Percentiles rank a stretch among this genome's conserved stretches.
Evolutionary conservation across 2,329 filamentous ascomycete genomes (phyloP).

Genomic region (Scytalidium lignicola): DNA sequence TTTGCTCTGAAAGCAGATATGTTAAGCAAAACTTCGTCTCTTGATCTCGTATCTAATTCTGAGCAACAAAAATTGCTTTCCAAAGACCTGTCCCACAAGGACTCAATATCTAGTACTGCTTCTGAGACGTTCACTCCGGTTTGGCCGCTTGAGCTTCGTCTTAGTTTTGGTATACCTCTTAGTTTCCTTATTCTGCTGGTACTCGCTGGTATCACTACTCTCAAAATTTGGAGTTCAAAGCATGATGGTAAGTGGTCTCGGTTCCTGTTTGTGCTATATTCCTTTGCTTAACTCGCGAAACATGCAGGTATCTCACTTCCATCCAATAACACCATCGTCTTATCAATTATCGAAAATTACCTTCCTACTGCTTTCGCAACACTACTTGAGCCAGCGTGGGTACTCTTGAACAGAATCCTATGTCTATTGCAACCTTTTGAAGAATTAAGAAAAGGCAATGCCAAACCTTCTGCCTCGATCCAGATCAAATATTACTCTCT

Average conservation of each 20-base stretch:
- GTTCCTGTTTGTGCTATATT: neutral
- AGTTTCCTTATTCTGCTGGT: constrained; percentile 3
- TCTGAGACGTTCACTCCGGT: constrained; percentile 2
- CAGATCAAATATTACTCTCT: constrained; percentile 46
- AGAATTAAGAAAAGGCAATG: constrained; percentile 38
- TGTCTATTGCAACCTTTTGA: constrained; percentile 52
- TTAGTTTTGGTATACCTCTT: constrained; percentile 9
- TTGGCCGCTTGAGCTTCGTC: constrained; percentile 13
- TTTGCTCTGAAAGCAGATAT: neutral
- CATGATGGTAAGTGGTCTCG: constrained; percentile 10
- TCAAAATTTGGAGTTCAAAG: constrained; percentile 7
- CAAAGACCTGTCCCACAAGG: neutral
- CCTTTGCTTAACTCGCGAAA: neutral
- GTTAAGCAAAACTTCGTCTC: neutral
- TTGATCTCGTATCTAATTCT: neutral
- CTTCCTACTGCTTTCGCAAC: constrained; percentile 51
- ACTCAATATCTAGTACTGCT: neutral
- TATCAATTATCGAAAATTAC: constrained; percentile 40
- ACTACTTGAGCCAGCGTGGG: constrained; percentile 51
- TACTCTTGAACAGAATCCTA: constrained; percentile 46
- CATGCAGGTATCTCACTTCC: constrained; percentile 13
- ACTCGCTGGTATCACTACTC: constrained; percentile 6
- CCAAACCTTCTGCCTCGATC: constrained; percentile 32
- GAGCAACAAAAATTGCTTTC: constrained; percentile 4
- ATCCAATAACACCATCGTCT: constrained; percentile 18